Percentiles rank a stretch among this genome's conserved stretches.
These are phyloP conservation scores for Torulaspora quercuum DNA, from an alignment of 805 yeast genomes.

Conservation along the genomic window DNA sequence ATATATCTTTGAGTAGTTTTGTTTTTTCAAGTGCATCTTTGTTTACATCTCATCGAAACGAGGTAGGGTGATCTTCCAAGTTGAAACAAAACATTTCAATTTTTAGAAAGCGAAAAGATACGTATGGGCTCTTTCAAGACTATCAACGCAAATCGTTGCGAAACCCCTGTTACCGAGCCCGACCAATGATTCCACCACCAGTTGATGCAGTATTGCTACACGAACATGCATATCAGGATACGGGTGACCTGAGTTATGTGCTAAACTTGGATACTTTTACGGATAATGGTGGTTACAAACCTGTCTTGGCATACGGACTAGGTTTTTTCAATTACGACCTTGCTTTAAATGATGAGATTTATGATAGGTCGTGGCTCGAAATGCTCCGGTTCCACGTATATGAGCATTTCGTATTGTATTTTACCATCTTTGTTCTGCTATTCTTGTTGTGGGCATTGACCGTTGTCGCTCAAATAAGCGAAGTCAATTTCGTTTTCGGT, in stretches of 20 bases:
- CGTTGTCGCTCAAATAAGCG: conserved; percentile 13
- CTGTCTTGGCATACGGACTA: conserved; percentile 31
- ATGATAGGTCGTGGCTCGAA: conserved; percentile 20
- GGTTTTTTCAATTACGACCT: conserved; percentile 36
- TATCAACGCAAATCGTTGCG: too few relatives aligned
- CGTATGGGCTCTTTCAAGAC: too few relatives aligned
- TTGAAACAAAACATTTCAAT: too few relatives aligned
- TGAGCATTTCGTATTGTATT: conserved; percentile 24
- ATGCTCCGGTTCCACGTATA: conserved; percentile 27
- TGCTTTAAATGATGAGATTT: conserved; percentile 24
- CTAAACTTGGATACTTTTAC: conserved; percentile 30
- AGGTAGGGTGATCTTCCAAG: too few relatives aligned
- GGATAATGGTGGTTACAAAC: conserved; percentile 33
- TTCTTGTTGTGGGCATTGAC: conserved; percentile 19
- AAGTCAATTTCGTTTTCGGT: conserved; percentile 10
- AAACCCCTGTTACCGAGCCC: too few relatives aligned
- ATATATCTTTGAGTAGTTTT: too few relatives aligned
- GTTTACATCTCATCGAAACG: too few relatives aligned
- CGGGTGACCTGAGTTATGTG: conserved; percentile 29
- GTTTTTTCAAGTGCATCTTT: too few relatives aligned
- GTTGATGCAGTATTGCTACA: conserved; percentile 37
- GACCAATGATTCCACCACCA: conserved; percentile 37
- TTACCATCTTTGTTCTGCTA: conserved; percentile 19
- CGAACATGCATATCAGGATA: conserved; percentile 39
- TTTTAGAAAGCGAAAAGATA: too few relatives aligned